Conservation (phyloP, 2,329 filamentous ascomycete genomes). For the Trichoderma atroviride region DNA sequence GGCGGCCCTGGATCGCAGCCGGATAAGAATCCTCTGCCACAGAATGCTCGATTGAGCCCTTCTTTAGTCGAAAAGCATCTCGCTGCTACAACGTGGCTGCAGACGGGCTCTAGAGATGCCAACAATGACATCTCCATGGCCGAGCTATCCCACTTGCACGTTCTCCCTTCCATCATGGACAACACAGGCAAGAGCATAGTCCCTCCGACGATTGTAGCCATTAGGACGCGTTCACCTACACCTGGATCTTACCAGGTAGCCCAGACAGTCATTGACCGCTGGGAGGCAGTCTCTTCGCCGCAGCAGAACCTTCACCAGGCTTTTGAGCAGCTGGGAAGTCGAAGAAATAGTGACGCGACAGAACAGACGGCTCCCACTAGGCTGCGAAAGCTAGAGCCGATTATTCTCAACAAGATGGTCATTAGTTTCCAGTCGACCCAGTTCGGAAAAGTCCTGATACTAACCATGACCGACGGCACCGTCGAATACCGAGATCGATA, state of each 20-base stretch:
- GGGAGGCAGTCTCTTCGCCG: conserved; percentile 71
- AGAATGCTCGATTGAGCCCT: conserved; percentile 52
- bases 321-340: conserved; percentile 72
- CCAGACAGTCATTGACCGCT: conserved; percentile 77
- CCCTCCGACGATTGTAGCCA: conserved; percentile 68
- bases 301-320: conserved; percentile 70
- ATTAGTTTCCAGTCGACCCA: conserved; percentile 69
- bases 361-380: conserved; percentile 41
- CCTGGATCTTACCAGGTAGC: conserved; percentile 62
- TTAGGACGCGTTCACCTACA: conserved; percentile 66
- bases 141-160: conserved; percentile 73
- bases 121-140: conserved; percentile 55
- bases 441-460: conserved; percentile 70
- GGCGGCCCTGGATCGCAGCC: conserved; percentile 54
- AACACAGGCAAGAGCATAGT: conserved; percentile 56
- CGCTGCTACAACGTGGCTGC: conserved; percentile 61
- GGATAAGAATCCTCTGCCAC: conserved; percentile 56
- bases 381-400: conserved; percentile 68
- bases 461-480: conserved; percentile 78
- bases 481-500: conserved; percentile 78
- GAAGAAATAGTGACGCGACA: conserved; percentile 56
- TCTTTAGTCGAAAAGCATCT: conserved; percentile 58
- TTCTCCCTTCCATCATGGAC: conserved; percentile 69
- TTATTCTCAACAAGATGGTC: conserved; percentile 70
- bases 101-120: conserved; percentile 48